Base-by-base conservation (phyloP, 2,329 filamentous ascomycete species). In the Zymoseptoria pseudotritici region DNA sequence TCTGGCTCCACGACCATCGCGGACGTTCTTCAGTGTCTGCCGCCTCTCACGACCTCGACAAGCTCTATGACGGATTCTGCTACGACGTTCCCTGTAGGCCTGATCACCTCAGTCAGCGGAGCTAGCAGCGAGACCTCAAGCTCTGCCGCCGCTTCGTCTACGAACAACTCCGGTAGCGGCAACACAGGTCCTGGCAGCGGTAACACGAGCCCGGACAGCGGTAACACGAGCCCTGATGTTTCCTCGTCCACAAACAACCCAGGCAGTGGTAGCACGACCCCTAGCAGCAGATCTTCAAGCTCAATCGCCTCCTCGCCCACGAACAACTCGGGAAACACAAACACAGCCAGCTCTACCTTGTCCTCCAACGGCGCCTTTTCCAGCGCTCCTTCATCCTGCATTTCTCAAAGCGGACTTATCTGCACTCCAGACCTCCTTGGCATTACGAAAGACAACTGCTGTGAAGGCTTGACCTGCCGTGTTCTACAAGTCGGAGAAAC, bases 381-480 rank as follows among this genome's bases (percentile, higher is more conserved):
- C 5, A 42, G 36, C 36, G 11, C 36, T 42, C 11, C 36, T 17
- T 13, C 36, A 5, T 17, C 36, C 17, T 42, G 36, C 36, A 17
- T 42, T 5, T 11, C 36, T 42, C 36, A 42, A 42, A 42, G 17
- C 4, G 36, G 36, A 17, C 36, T 42, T 42, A 42, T 42, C 36
- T 42, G 36, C 36, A 42, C 17, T 17, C 36, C 36, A 5, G 36
- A 17, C 11, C 4, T 42, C 17, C 36, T 42, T 56, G 55, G 8
- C 50, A 42, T 56, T 51, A 29, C 55, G 4, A 50, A 56, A 51
- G 55, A 42, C 49, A 56, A 50, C 42, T 56, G 17, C 42, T 50
- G 19, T 56, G 42, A 49, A 26, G 42, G 55, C 50, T 51, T 24
- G 42, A 49, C 55, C 42, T 50, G 42, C 55, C 55, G 55, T 50